Evolutionary conservation across 2,329 filamentous ascomycete species (phyloP), one percentile per base, ranked within the genome.

Genomic region (Allantophomopsis cytisporea): DNA sequence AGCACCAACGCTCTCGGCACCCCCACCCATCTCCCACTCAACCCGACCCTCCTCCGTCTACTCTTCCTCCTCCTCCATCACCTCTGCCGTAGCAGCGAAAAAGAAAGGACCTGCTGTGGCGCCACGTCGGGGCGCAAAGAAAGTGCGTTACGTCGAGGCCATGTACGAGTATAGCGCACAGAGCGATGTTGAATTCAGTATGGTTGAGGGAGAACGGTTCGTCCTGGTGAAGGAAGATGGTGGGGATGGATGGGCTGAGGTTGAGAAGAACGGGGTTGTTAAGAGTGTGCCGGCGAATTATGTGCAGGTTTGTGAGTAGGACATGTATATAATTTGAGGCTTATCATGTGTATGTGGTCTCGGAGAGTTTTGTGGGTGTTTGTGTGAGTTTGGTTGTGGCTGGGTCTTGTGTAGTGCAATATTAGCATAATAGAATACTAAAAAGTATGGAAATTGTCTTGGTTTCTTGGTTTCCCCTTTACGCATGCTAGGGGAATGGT

Each of bases 231-330:
- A 80, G 52, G 79, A 84, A 41, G 89, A 96, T 55, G 73, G 79
- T 0, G 91, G 91, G 1, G 91, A 96, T 63, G 91, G 91, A 1
- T 98, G 91, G 91, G 85, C 80, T 20, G 91, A 96, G 63, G 91
- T 98, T 14, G 91, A 96, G 64, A 87, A 85, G 60, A 87, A 85
- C 14, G 88, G 88, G 2, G 66, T 78, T 32, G 85, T 80, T 37
- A 88, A 79, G 55, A 94, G 87, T 57, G 91, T 98, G 39, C 91
- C 91, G 35, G 88, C 88, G 31, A 94, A 86, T 59, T 98, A 96
- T 64, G 74, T 96, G 43, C 82, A 87, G 60, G 73, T 40, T 42
- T 51, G 50, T 15, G 51, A 47, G 34, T 35, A 39, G 20, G 17
- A 8, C 18, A 7, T 20, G 18, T 20, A 20, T 20, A 20, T 20